Base-by-base conservation (phyloP, 2,329 filamentous ascomycete species). In the Ophiostoma sp. region DNA sequence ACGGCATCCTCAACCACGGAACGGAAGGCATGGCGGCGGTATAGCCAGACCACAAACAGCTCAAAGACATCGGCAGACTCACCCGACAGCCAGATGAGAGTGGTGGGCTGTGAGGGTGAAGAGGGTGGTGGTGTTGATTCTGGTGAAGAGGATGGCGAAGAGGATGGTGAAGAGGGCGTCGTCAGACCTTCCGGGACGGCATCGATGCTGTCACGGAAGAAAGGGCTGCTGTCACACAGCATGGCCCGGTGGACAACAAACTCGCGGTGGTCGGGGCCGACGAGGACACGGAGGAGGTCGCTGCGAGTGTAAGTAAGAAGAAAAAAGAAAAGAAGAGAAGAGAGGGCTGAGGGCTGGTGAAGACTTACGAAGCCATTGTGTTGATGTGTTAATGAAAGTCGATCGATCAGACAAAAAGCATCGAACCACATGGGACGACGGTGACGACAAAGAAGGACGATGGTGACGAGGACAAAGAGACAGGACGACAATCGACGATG, bases 1-100 rank as follows among this genome's bases (percentile, higher is more conserved):
- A 85, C 77, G 75, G 82, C 81, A 28, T 82, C 78, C 74, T 86
- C 84, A 74, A 88, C 80, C 75, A 84, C 81, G 52, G 77, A 74
- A 36, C 82, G 81, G 77, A 87, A 87, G 33, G 79, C 78, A 36
- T 78, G 77, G 4, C 82, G 82, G 25, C 82, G 81, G 78, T 87
- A 85, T 31, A 89, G 82, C 85, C 86, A 88, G 61, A 86, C 80
- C 59, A 85, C 81, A 77, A 88, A 87, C 48, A 88, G 81, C 76
- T 84, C 83, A 77, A 89, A 88, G 82, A 87, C 86, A 77, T 84
- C 81, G 22, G 85, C 80, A 0, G 83, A 83, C 78, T 88, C 85
- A 74, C 82, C 81, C 0, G 85, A 83, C 4, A 84, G 80, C 78
- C 79, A 81, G 45, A 84, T 77, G n/a, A 66, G 61, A 15, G 61